Evolutionary conservation across 2,329 filamentous ascomycete genomes (phyloP).

Genomic region (Simplicillium aogashimaense): DNA sequence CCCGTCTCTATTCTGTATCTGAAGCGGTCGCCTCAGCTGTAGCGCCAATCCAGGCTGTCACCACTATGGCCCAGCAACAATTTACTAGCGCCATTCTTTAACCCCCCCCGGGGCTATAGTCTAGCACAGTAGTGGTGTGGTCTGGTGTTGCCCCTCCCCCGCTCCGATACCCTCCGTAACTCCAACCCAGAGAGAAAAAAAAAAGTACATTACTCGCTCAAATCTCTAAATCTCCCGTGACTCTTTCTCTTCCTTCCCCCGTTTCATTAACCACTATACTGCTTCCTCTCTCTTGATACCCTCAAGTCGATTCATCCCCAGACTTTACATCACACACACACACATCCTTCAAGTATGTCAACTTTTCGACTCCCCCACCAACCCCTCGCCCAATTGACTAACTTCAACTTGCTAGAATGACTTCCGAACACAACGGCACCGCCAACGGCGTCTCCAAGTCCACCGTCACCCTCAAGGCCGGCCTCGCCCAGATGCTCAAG

Average conservation of each 20-base stretch:
- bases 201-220: not conserved
- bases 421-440: constrained; percentile 12
- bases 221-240: not conserved
- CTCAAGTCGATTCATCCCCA: not conserved
- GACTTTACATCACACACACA: not conserved
- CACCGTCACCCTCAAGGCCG: constrained; percentile 85
- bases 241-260: not conserved
- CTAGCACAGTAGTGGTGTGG: too few relatives aligned
- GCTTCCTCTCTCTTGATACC: not conserved
- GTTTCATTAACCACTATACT: not conserved
- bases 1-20: too few relatives aligned
- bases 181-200: too few relatives aligned
- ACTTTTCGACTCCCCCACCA: not conserved
- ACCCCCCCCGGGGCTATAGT: too few relatives aligned
- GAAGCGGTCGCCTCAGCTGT: too few relatives aligned
- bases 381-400: constrained; percentile 10
- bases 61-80: not conserved
- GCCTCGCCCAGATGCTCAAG: constrained; percentile 95
- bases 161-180: not conserved
- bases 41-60: too few relatives aligned
- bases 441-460: constrained; percentile 28
- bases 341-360: not conserved
- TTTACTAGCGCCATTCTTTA: too few relatives aligned
- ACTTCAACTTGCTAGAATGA: constrained; percentile 24
- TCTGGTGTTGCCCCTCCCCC: not conserved